Conservation (phyloP, 345 rosid genomes). For the Gossypium thurberi region DNA sequence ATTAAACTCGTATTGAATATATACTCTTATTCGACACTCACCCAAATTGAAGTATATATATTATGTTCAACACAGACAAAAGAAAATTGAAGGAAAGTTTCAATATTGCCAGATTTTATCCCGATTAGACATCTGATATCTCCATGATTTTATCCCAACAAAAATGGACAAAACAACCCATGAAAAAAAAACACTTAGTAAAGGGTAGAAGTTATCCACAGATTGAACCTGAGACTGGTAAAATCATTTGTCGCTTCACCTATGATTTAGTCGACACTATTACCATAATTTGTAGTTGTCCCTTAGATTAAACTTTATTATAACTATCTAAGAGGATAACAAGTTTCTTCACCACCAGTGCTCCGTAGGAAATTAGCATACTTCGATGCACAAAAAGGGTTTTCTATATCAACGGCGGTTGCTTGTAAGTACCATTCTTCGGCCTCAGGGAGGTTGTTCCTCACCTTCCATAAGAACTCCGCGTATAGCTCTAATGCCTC, state of each 20-base stretch:
- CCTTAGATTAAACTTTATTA: slow-evolving; percentile 3
- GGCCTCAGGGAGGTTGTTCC: slow-evolving; percentile 64
- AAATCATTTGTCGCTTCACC: no score
- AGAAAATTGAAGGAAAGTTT: no score
- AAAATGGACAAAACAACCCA: background rate
- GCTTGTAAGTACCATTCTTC: slow-evolving; percentile 71
- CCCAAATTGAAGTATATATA: no score
- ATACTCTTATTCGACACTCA: no score
- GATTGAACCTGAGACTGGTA: no score
- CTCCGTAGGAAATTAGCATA: slow-evolving; percentile 73
- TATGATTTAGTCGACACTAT: background rate
- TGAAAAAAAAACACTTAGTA: background rate
- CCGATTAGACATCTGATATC: no score
- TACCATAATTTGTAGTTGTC: background rate
- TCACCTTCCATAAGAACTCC: slow-evolving; percentile 57
- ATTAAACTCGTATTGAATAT: no score
- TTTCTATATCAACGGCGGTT: slow-evolving; percentile 42
- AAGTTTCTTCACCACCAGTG: slow-evolving; percentile 66
- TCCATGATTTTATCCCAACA: no score
- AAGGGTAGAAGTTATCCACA: no score
- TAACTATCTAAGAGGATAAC: slow-evolving; percentile 37
- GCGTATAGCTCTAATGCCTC: slow-evolving; percentile 60
- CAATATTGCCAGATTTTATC: no score
- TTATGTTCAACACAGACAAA: no score
- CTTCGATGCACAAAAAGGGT: slow-evolving; percentile 43